A percentile compares a stretch with the other conserved stretches of the same genome.
Evolutionary conservation across 306 rosid genomes (phyloP).

Genomic region (Pachyrhizus erosus): DNA sequence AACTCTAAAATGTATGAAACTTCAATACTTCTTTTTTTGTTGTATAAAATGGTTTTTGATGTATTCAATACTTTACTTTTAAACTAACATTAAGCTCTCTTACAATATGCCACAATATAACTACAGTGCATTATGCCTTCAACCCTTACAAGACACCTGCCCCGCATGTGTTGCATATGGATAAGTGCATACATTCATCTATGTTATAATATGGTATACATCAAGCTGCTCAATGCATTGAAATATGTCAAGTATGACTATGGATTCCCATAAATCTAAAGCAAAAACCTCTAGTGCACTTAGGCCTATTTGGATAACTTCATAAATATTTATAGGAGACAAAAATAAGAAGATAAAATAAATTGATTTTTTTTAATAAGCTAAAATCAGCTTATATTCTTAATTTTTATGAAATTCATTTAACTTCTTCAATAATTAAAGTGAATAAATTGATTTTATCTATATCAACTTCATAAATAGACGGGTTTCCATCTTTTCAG

Average conservation of each 20-base stretch:
- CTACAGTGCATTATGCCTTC: neutral
- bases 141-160: neutral
- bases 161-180: neutral
- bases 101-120: neutral
- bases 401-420: neutral
- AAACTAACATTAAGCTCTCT: neutral
- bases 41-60: no score
- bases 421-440: neutral
- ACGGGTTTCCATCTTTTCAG: no score
- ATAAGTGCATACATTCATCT: neutral
- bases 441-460: neutral
- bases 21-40: neutral
- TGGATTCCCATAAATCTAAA: constrained; percentile 20
- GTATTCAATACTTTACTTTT: neutral
- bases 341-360: neutral
- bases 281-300: neutral
- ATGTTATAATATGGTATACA: neutral
- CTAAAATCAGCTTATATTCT: neutral
- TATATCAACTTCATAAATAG: no score
- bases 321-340: neutral
- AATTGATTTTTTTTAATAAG: neutral
- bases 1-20: neutral
- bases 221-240: neutral
- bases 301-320: neutral
- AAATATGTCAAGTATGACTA: neutral